A percentile compares a stretch with the other conserved stretches of the same genome.
Conservation (phyloP, 176 grass and related monocot species). For the Hsuehochloa calcarea region DNA sequence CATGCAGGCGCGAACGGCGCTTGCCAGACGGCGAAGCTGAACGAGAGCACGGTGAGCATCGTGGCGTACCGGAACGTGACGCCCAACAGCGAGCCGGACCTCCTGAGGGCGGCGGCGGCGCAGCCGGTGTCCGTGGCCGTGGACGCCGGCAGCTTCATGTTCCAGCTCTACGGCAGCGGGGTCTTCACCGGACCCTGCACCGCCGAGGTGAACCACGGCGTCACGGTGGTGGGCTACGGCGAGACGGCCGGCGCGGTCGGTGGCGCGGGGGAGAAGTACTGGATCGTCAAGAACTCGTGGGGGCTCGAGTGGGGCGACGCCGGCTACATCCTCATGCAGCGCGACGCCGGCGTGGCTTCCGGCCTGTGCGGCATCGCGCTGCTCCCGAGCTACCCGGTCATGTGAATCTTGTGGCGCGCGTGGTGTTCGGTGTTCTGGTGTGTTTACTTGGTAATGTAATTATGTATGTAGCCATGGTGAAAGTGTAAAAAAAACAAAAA, state of each 20-base stretch:
- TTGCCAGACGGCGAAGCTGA: constrained; percentile 43
- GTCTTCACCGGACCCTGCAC: constrained; percentile 65
- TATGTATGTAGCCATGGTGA: neutral
- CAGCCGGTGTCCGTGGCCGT: constrained; percentile 63
- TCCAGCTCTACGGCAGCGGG: constrained; percentile 58
- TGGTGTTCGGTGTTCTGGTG: neutral
- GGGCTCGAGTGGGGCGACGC: constrained; percentile 53
- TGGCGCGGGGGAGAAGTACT: constrained; percentile 33
- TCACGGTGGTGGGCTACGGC: constrained; percentile 65
- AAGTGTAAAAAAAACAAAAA: neutral
- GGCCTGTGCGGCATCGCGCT: constrained; percentile 63
- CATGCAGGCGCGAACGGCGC: neutral
- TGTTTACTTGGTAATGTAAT: neutral
- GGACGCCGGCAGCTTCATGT: constrained; percentile 41
- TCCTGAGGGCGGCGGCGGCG: constrained; percentile 35
- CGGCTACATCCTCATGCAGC: constrained; percentile 57
- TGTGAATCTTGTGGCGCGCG: constrained; percentile 15
- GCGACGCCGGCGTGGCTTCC: neutral
- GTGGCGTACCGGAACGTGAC: constrained; percentile 43
- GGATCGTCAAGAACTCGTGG: constrained; percentile 79
- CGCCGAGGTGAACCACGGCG: constrained; percentile 49
- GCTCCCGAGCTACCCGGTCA: constrained; percentile 40
- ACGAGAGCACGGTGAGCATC: constrained; percentile 37
- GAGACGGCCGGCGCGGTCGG: constrained; percentile 7
- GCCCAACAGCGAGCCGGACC: constrained; percentile 43